phyloP scores from a whole-genome alignment of 352 stramenopile genomes.

The Albugo candida region DNA sequence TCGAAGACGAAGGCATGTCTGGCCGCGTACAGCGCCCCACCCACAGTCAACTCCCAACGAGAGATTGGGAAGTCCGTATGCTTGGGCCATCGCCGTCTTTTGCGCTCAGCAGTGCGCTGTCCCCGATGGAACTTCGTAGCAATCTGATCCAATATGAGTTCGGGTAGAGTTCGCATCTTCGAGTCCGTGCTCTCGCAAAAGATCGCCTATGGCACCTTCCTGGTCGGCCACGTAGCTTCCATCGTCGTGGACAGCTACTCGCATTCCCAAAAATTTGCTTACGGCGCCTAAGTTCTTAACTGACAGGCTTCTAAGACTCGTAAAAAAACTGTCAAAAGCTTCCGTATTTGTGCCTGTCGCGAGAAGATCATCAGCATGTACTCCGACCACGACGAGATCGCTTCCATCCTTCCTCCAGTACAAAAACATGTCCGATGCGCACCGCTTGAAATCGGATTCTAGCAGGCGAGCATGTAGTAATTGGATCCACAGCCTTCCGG shows the following conservation, averaged over 20 bases:
- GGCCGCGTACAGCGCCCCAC: conserved; percentile 10
- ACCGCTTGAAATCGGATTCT: background rate
- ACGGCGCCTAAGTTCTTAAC: background rate
- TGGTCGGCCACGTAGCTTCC: conserved; percentile 9
- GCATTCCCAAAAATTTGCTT: background rate
- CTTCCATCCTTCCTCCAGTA: background rate
- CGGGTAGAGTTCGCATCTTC: conserved; percentile 8
- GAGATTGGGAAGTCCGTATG: conserved; percentile 13
- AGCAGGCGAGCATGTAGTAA: conserved; percentile 1
- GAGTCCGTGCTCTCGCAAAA: too few species aligned
- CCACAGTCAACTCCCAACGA: conserved; percentile 17
- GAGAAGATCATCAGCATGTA: background rate
- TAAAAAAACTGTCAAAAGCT: background rate
- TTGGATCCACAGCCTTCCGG: conserved; percentile 1
- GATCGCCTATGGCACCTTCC: conserved; percentile 3
- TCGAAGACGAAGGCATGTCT: conserved; percentile 13
- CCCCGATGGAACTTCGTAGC: conserved; percentile 6
- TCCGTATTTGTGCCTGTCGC: background rate
- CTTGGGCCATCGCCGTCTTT: conserved; percentile 2
- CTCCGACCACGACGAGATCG: background rate
- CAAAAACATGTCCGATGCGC: background rate
- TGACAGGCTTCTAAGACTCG: background rate
- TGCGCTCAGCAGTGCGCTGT: conserved; percentile 2
- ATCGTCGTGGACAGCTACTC: conserved; percentile 3
- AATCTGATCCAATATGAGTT: conserved; percentile 5